phyloP scores from a whole-genome alignment of 768 basidiomycete genomes.

The Boletales sp. region DNA sequence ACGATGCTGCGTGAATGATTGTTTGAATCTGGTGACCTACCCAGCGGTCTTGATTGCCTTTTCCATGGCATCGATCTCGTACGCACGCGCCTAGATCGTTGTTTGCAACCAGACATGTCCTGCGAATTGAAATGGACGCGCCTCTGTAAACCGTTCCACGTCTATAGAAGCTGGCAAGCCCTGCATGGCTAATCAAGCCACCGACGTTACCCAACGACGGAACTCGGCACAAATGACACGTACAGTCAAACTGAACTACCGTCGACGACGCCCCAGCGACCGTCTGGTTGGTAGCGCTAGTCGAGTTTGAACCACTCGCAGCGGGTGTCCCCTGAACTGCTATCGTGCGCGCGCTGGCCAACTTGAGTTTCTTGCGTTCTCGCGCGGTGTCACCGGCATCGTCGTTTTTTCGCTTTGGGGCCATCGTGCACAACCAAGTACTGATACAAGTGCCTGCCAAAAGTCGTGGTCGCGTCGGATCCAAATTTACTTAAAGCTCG shows the following conservation, averaged over 20 bases:
- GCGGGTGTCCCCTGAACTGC: constrained; percentile 46
- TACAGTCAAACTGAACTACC: constrained; percentile 38
- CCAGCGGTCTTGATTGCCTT: constrained; percentile 77
- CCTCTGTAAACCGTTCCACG: constrained; percentile 87
- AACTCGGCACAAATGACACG: constrained; percentile 7
- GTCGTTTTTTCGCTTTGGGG: constrained; percentile 40
- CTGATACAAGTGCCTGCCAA: no score
- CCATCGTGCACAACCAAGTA: constrained; percentile 25
- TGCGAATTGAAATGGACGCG: constrained; percentile 24
- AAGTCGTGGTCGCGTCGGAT: no score
- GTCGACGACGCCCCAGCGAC: constrained; percentile 32
- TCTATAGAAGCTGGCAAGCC: constrained; percentile 73
- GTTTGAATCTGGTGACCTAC: constrained; percentile 31
- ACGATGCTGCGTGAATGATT: not conserved
- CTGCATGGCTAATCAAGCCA: constrained; percentile 42
- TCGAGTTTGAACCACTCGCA: constrained; percentile 1
- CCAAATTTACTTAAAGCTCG: no score
- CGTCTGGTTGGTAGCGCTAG: constrained; percentile 7
- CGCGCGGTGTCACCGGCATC: constrained; percentile 33
- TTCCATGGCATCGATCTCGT: constrained; percentile 91
- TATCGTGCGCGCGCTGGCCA: constrained; percentile 62
- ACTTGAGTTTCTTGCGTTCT: constrained; percentile 69
- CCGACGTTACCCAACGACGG: not conserved
- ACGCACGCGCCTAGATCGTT: constrained; percentile 65
- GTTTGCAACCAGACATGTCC: constrained; percentile 2